These are phyloP conservation scores for Diaporthe destruens DNA, from an alignment of 2,329 filamentous ascomycete genomes.

Conservation along the genomic window DNA sequence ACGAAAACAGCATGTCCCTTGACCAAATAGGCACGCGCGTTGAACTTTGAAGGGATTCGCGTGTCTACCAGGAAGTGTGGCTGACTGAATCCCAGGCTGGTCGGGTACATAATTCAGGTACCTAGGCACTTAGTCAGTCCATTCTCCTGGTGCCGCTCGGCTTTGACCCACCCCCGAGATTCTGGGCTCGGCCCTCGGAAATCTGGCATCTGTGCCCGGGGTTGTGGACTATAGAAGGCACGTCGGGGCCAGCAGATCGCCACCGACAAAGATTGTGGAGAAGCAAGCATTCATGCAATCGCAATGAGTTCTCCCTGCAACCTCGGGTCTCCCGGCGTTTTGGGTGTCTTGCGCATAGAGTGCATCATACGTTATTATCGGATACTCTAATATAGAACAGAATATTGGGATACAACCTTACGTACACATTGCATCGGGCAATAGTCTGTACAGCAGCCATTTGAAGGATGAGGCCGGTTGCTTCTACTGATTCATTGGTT, in stretches of 20 bases:
- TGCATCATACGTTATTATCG: not conserved
- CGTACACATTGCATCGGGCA: not conserved
- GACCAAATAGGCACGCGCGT: not conserved
- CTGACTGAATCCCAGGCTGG: not conserved
- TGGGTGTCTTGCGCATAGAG: not conserved
- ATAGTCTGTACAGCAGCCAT: too few relatives aligned
- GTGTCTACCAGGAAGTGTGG: too few relatives aligned
- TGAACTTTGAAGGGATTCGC: not conserved
- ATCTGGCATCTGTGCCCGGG: too few relatives aligned
- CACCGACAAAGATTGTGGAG: not conserved
- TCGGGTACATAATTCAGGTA: not conserved
- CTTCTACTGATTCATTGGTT: not conserved
- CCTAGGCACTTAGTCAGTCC: too few relatives aligned
- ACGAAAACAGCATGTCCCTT: not conserved
- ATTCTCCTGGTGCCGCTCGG: too few relatives aligned
- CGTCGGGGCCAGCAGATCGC: not conserved
- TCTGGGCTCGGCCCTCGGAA: not conserved
- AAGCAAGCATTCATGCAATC: not conserved
- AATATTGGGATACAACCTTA: not conserved
- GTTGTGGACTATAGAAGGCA: too few relatives aligned
- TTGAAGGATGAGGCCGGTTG: too few relatives aligned
- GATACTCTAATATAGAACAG: not conserved
- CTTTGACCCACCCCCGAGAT: not conserved
- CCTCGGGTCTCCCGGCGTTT: not conserved
- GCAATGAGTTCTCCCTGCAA: not conserved